Conservation (phyloP, 225 moss, liverwort and hornwort species). For the Marchantia polymorpha region DNA sequence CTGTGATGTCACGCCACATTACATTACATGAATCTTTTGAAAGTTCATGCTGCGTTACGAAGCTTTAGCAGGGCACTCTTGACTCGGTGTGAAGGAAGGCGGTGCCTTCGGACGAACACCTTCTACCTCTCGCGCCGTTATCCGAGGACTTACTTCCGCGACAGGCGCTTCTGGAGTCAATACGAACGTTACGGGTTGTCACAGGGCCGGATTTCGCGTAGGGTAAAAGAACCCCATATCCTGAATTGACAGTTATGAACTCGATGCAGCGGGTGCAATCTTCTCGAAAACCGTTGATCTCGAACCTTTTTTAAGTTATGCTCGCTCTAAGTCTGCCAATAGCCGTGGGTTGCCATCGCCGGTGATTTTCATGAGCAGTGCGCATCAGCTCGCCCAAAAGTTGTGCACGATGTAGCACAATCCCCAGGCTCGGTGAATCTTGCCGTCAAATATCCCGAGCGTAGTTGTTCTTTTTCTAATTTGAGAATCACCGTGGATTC, state of each 20-base stretch:
- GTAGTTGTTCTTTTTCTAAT: neutral
- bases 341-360: neutral
- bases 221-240: too few species aligned
- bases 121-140: too few species aligned
- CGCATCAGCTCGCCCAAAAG: neutral
- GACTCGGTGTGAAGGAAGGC: too few species aligned
- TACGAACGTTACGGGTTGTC: too few species aligned
- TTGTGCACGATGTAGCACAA: neutral
- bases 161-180: too few species aligned
- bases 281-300: neutral
- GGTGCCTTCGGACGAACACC: too few species aligned
- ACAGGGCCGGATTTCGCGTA: too few species aligned
- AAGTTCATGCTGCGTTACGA: too few species aligned
- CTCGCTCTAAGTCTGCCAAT: neutral
- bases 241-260: neutral
- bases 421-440: neutral
- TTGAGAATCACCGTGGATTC: neutral
- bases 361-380: neutral
- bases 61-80: too few species aligned
- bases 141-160: too few species aligned
- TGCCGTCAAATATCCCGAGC: neutral
- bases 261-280: neutral
- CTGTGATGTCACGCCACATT: too few species aligned
- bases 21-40: too few species aligned
- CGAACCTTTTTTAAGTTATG: neutral